phyloP scores from a whole-genome alignment of 805 yeast species.

The Candida ascalaphidarum region DNA sequence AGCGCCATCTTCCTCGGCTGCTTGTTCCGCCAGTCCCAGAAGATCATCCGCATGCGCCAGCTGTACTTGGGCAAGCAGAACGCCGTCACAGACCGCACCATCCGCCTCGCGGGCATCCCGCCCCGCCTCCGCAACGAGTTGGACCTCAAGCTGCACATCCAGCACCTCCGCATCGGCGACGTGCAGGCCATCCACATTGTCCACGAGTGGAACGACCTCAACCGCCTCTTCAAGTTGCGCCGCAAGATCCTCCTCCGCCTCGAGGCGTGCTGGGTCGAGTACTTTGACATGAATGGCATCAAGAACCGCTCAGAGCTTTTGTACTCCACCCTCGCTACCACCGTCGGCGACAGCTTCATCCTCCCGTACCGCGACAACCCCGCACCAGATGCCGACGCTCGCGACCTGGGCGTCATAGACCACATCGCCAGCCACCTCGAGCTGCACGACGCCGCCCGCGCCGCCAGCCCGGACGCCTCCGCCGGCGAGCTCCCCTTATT shows the following conservation, averaged over 20 bases:
- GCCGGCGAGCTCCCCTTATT: slow-evolving; percentile 13
- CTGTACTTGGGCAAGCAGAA: slow-evolving; percentile 75
- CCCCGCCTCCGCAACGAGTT: slow-evolving; percentile 64
- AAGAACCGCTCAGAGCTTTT: slow-evolving; percentile 19
- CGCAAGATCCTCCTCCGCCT: slow-evolving; percentile 42
- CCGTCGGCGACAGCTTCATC: slow-evolving; percentile 18
- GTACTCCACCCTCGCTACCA: slow-evolving; percentile 16
- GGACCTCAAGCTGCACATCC: slow-evolving; percentile 67
- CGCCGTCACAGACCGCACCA: slow-evolving; percentile 86
- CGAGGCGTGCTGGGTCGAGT: slow-evolving; percentile 68
- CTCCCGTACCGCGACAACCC: slow-evolving; percentile 10
- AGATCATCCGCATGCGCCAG: slow-evolving; percentile 74
- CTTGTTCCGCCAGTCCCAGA: slow-evolving; percentile 60
- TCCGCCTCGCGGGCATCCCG: slow-evolving; percentile 83
- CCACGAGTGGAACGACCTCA: slow-evolving; percentile 76
- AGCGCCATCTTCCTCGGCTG: slow-evolving; percentile 56
- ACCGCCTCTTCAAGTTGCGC: slow-evolving; percentile 55
- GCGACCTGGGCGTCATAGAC: slow-evolving; percentile 13
- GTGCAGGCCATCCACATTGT: slow-evolving; percentile 75
- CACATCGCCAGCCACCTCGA: slow-evolving; percentile 17
- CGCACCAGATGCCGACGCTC: background rate
- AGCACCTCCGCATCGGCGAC: slow-evolving; percentile 68
- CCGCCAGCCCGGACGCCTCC: background rate
- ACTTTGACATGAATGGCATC: slow-evolving; percentile 35
- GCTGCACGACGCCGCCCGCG: slow-evolving; percentile 2